phyloP scores from a whole-genome alignment of 768 basidiomycete species.

The Leucocoprinus leucothites region DNA sequence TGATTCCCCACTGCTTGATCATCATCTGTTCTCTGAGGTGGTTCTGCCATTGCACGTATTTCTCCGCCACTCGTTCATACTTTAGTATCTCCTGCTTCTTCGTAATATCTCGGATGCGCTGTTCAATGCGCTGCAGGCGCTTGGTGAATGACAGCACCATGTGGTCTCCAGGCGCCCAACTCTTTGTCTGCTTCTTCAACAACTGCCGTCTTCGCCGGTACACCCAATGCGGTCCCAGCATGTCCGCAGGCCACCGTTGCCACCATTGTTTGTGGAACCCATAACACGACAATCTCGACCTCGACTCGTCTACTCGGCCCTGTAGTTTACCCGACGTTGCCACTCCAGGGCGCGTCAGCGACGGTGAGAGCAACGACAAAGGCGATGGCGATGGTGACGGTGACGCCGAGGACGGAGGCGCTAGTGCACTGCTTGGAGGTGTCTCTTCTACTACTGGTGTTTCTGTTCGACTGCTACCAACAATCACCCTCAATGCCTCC shows the following conservation, averaged over 20 bases:
- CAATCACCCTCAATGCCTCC: constrained; percentile 4
- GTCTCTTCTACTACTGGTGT: no score
- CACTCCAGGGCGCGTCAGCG: neutral
- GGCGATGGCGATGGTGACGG: neutral
- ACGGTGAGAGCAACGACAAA: neutral
- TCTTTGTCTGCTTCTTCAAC: neutral
- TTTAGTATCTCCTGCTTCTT: constrained; percentile 12
- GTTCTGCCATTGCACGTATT: constrained; percentile 11
- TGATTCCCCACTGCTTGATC: constrained; percentile 3
- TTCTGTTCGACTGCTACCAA: constrained; percentile 6
- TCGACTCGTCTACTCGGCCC: neutral
- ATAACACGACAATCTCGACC: constrained; percentile 3
- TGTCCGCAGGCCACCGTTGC: constrained; percentile 1
- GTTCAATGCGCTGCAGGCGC: constrained; percentile 8
- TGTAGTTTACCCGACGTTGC: neutral
- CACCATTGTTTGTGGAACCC: constrained; percentile 5
- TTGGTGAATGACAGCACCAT: constrained; percentile 5
- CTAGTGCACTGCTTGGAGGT: neutral
- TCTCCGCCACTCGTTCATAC: constrained; percentile 9
- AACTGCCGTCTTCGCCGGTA: neutral
- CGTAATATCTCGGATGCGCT: neutral
- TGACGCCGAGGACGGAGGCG: neutral
- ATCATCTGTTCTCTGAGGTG: constrained; percentile 10
- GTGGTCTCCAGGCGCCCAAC: neutral
- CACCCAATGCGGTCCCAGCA: neutral